Evolutionary conservation across 2,329 filamentous ascomycete genomes (phyloP).

Genomic region (Phialemoniopsis sp.): DNA sequence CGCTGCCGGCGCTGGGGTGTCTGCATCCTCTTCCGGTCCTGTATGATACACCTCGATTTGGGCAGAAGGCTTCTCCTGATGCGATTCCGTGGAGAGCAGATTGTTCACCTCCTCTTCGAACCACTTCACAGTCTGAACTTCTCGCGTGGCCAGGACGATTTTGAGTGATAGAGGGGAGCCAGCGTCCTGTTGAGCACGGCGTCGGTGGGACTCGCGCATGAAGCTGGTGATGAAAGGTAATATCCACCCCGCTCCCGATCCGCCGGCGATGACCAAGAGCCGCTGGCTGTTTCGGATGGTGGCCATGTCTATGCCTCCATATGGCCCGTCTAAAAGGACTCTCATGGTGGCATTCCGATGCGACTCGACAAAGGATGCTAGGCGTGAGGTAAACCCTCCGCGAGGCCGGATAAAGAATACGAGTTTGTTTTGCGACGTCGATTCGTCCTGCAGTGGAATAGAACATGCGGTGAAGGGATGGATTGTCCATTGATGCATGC

Average conservation of each 20-base stretch:
- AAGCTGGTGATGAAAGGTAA: constrained; percentile 4
- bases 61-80: too few species aligned
- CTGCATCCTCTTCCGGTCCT: too few species aligned
- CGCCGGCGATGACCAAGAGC: constrained; percentile 2
- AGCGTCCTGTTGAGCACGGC: background rate
- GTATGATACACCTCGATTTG: too few species aligned
- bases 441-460: constrained; percentile 1
- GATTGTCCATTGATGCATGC: constrained; percentile 7
- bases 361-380: background rate
- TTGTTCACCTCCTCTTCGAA: constrained; percentile 1
- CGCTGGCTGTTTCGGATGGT: background rate
- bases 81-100: too few species aligned
- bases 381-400: constrained; percentile 4
- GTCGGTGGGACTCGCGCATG: background rate
- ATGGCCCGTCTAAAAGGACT: constrained; percentile 4
- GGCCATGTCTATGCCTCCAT: constrained; percentile 1
- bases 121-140: constrained; percentile 1
- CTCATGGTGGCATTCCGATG: background rate
- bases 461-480: constrained; percentile 13
- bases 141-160: constrained; percentile 4
- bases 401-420: constrained; percentile 4
- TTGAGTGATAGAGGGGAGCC: constrained; percentile 4
- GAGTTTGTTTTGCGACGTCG: background rate
- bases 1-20: too few species aligned
- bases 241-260: constrained; percentile 3